These are phyloP conservation scores for Pyricularia sp. DNA, from an alignment of 2,329 filamentous ascomycete species.

Conservation along the genomic window DNA sequence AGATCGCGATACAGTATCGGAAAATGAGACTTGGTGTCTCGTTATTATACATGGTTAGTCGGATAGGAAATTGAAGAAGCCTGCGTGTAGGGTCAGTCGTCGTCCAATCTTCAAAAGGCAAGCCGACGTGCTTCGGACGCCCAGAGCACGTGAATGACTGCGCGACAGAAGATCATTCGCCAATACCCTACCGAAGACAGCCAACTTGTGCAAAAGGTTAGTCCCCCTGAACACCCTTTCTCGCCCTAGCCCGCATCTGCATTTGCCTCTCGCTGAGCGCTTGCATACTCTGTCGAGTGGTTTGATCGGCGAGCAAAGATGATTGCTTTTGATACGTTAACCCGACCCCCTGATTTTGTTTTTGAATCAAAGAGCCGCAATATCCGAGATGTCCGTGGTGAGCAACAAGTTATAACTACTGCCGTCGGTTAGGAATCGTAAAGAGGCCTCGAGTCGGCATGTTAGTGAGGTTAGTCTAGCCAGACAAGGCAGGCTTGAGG, in stretches of 20 bases:
- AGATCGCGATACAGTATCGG: background rate
- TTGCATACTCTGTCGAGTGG: background rate
- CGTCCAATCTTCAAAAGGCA: background rate
- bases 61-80: background rate
- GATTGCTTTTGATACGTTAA: background rate
- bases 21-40: background rate
- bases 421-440: background rate
- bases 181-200: background rate
- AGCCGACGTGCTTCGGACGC: background rate
- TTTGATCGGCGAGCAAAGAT: background rate
- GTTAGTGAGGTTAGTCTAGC: conserved; percentile 1
- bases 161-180: background rate
- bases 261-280: background rate
- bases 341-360: background rate
- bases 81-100: background rate
- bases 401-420: background rate
- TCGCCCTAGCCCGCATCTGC: background rate
- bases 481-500: background rate
- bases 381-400: background rate
- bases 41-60: conserved; percentile 1
- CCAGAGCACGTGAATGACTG: background rate
- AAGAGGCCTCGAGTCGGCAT: background rate
- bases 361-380: background rate
- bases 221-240: background rate
- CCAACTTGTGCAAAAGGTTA: background rate